A percentile compares a stretch with the other conserved stretches of the same genome.
phyloP scores from a whole-genome alignment of 2,329 filamentous ascomycete species.

The Mycogone perniciosa region DNA sequence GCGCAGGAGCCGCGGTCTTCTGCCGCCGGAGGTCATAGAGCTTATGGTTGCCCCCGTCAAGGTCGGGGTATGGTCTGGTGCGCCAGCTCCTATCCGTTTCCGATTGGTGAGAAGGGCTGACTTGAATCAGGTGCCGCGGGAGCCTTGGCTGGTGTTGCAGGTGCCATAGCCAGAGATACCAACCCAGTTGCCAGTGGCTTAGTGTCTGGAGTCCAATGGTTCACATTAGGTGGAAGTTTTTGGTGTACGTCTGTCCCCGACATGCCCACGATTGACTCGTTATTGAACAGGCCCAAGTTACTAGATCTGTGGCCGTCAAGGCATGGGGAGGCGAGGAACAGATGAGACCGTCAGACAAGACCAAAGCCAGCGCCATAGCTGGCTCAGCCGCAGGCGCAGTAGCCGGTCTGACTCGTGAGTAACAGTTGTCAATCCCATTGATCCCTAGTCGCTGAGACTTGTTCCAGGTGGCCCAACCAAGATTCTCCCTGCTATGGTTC shows the following conservation, averaged over 20 bases:
- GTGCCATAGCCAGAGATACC: conserved; percentile 63
- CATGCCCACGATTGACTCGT: not conserved
- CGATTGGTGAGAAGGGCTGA: conserved; percentile 15
- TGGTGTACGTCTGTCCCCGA: conserved; percentile 51
- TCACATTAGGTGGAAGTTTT: conserved; percentile 68
- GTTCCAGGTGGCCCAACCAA: conserved; percentile 44
- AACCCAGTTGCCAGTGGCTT: conserved; percentile 65
- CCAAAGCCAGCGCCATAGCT: conserved; percentile 62
- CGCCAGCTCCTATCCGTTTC: conserved; percentile 6
- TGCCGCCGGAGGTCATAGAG: conserved; percentile 39
- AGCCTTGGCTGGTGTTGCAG: conserved; percentile 58
- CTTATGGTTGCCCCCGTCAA: conserved; percentile 48
- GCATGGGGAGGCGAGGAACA: conserved; percentile 45
- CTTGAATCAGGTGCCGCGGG: conserved; percentile 49
- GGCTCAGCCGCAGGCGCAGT: conserved; percentile 62
- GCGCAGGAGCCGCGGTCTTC: conserved; percentile 28
- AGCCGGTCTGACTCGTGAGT: conserved; percentile 50
- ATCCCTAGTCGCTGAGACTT: conserved; percentile 15
- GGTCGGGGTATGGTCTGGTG: conserved; percentile 55
- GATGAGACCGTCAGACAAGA: conserved; percentile 51
- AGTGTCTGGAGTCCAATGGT: conserved; percentile 73
- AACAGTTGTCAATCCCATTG: not conserved
- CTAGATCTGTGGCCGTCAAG: conserved; percentile 41
- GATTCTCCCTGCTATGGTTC: conserved; percentile 44
- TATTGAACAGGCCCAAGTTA: conserved; percentile 32